A percentile compares a stretch with the other conserved stretches of the same genome.
phyloP scores from a whole-genome alignment of 352 stramenopile species.

The Salisapilia sapeloensis region DNA sequence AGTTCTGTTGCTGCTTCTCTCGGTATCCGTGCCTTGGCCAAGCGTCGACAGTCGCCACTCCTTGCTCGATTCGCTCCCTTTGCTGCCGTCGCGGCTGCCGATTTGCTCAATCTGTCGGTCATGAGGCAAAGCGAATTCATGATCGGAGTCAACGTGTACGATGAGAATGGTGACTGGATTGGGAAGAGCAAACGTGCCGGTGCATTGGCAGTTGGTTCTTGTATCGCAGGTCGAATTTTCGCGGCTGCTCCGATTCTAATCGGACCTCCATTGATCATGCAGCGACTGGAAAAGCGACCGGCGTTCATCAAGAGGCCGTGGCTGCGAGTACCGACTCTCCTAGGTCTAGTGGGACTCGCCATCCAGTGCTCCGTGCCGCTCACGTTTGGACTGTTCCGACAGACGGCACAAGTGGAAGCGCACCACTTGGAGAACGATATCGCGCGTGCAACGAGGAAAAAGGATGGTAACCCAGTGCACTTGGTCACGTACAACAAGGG shows the following conservation, averaged over 20 bases:
- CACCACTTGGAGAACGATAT: constrained; percentile 56
- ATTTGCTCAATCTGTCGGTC: constrained; percentile 71
- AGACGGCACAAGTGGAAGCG: constrained; percentile 47
- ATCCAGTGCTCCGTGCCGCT: constrained; percentile 77
- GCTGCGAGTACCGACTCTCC: constrained; percentile 45
- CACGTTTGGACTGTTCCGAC: constrained; percentile 75
- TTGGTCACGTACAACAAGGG: constrained; percentile 75
- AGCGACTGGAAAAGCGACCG: constrained; percentile 23
- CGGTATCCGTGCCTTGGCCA: constrained; percentile 35
- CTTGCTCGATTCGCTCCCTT: constrained; percentile 62
- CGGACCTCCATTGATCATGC: constrained; percentile 45
- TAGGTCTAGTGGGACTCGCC: constrained; percentile 47
- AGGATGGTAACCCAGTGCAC: constrained; percentile 31
- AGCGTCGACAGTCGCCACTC: constrained; percentile 21
- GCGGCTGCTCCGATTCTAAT: constrained; percentile 68
- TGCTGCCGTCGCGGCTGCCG: constrained; percentile 57
- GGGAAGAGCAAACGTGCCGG: constrained; percentile 63
- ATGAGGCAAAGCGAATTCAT: constrained; percentile 78
- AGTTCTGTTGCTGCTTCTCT: constrained; percentile 63
- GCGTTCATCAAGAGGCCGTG: constrained; percentile 20
- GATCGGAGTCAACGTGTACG: constrained; percentile 64
- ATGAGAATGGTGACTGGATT: constrained; percentile 58
- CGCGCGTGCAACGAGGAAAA: constrained; percentile 8
- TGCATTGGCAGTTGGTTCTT: constrained; percentile 53
- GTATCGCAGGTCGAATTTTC: constrained; percentile 57